Evolutionary conservation across 305 asterid species (phyloP), one percentile per base, ranked within the genome.

Genomic region (Plantago rigida): DNA sequence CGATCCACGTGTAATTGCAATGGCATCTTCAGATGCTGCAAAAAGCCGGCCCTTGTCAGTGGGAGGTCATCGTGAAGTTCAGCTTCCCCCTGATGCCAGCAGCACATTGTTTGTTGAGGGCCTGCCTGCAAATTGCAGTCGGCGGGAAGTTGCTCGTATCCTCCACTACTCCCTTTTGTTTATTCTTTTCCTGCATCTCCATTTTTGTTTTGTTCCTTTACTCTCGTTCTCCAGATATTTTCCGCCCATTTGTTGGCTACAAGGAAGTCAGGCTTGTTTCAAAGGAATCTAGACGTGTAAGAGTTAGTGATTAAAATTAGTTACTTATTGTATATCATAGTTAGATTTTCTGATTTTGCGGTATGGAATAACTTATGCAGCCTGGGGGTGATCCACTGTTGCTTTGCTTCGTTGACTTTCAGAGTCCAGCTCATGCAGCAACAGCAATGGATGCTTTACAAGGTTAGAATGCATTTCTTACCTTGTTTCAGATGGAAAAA

Each of bases 91-190:
- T 66, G 84, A 84, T 70, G 94, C 94, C 65, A 81, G 78, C 61
- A 53, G 71, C 71, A 79, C 94, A 0, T 79, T 87, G 70, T 81
- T 69, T 63, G 87, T 87, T 75, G 96, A 87, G 67, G 87, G 89
- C 57, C 73, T 87, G 72, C 90, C 95, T 57, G 73, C 87, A 10
- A 81, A 81, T 59, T 87, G 94, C 60, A 76, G 82, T 44, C 93
- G 88, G 34, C 75, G 94, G 66, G 93, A 87, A 69, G 88, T 82
- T 42, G 70, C 95, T 13, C 88, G 94, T 84, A 87, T 87, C 95
- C 94, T 81, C 81, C 67, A 52, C 15, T 4, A 0, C 36, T 4
- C 19, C 3, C 14, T 19, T 46, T 9, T 41, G 34, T 47, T 7
- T 58, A 14, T 26, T 14, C 8, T 47, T 24, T n/a, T 9, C 13